These are phyloP conservation scores for Aspergillus ochraceus DNA, from an alignment of 2,329 filamentous ascomycete species.

Conservation along the genomic window DNA sequence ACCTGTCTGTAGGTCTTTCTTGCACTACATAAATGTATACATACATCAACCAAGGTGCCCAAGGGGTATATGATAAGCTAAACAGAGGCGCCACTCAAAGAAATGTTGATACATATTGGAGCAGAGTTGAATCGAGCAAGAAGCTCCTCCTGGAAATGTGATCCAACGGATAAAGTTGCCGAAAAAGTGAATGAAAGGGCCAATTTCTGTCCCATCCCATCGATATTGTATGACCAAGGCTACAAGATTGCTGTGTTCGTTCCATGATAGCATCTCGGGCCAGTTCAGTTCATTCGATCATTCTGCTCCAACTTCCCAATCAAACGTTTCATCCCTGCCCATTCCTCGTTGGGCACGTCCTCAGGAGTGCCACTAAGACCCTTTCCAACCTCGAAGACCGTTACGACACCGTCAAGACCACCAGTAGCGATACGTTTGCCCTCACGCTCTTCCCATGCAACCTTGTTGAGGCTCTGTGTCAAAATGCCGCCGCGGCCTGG, in stretches of 20 bases:
- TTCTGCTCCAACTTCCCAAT: slow-evolving; percentile 69
- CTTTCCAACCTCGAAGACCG: slow-evolving; percentile 82
- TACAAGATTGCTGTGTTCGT: slow-evolving; percentile 2
- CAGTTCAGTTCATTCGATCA: slow-evolving; percentile 34
- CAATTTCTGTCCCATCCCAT: background rate
- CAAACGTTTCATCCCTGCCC: slow-evolving; percentile 88
- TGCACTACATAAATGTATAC: slow-evolving; percentile 18
- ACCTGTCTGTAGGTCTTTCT: slow-evolving; percentile 8
- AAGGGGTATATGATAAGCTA: slow-evolving; percentile 28
- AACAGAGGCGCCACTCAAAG: slow-evolving; percentile 18
- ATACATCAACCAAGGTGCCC: slow-evolving; percentile 21
- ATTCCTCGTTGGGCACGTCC: slow-evolving; percentile 80
- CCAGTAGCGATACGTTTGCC: slow-evolving; percentile 85
- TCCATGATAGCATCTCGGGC: slow-evolving; percentile 5
- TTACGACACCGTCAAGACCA: slow-evolving; percentile 86
- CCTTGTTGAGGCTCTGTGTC: slow-evolving; percentile 86
- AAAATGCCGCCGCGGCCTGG: slow-evolving; percentile 63
- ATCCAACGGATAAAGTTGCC: too few species aligned
- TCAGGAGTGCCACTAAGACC: slow-evolving; percentile 80
- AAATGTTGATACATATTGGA: slow-evolving; percentile 12
- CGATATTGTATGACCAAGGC: background rate
- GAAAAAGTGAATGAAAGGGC: background rate
- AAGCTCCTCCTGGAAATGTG: background rate
- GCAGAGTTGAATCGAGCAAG: background rate
- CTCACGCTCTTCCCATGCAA: slow-evolving; percentile 89